phyloP scores from a whole-genome alignment of 768 basidiomycete species.

The Kwoniella botswanensis region DNA sequence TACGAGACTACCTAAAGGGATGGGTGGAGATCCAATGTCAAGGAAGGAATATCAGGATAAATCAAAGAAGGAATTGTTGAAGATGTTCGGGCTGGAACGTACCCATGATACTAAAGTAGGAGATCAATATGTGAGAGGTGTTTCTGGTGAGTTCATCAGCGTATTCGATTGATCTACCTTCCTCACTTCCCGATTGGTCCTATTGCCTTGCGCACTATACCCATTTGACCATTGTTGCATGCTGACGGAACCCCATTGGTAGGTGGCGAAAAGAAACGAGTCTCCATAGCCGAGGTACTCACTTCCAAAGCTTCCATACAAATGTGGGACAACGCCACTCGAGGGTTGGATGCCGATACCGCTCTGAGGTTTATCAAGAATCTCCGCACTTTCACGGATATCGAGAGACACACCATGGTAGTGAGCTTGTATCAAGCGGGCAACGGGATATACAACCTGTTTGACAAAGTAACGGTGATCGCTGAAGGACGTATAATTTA shows the following conservation, averaged over 20 bases:
- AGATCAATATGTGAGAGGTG: constrained; percentile 59
- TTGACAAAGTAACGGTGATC: constrained; percentile 62
- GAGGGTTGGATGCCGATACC: constrained; percentile 53
- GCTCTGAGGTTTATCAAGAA: constrained; percentile 48
- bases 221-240: no score
- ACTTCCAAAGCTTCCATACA: constrained; percentile 46
- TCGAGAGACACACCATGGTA: constrained; percentile 46
- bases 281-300: constrained; percentile 54
- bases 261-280: constrained; percentile 55
- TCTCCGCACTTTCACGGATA: constrained; percentile 45
- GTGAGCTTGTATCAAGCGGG: constrained; percentile 53
- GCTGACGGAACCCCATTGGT: not conserved
- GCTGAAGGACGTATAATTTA: constrained; percentile 62
- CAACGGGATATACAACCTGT: constrained; percentile 53
- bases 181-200: no score
- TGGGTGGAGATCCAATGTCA: constrained; percentile 33
- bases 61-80: constrained; percentile 59
- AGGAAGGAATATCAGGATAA: constrained; percentile 48
- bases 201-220: no score
- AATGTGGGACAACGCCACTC: constrained; percentile 52
- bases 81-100: constrained; percentile 53
- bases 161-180: no score
- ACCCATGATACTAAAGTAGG: constrained; percentile 54
- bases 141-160: constrained; percentile 52
- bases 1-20: constrained; percentile 27